Conservation (phyloP, 306 rosid species). For the Gynostemma pentaphyllum region DNA sequence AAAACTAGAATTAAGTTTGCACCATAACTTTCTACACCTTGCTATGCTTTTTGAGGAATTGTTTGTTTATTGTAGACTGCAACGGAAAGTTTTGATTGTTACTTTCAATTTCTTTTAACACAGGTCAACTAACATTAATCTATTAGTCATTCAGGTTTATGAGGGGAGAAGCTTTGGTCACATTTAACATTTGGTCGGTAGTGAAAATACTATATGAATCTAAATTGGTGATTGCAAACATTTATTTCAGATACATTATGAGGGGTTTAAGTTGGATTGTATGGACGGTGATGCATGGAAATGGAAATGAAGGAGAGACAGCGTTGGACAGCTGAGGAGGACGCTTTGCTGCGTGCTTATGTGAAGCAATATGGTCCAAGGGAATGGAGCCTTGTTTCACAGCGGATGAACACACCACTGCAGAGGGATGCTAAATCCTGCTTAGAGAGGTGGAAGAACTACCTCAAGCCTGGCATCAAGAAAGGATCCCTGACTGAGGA, state of each 20-base stretch:
- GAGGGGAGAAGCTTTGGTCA: too few relatives aligned
- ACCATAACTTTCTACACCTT: too few relatives aligned
- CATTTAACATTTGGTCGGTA: too few relatives aligned
- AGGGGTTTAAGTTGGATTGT: slow-evolving; percentile 40
- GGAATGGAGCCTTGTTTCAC: slow-evolving; percentile 30
- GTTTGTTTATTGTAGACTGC: too few relatives aligned
- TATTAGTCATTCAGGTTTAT: too few relatives aligned
- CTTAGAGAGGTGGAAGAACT: slow-evolving; percentile 44
- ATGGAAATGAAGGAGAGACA: slow-evolving; percentile 52
- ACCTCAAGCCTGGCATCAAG: slow-evolving; percentile 34
- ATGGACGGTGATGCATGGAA: slow-evolving; percentile 25
- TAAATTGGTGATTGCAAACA: too few relatives aligned
- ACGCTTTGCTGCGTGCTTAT: slow-evolving; percentile 39
- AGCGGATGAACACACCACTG: slow-evolving; percentile 32
- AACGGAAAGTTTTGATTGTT: too few relatives aligned
- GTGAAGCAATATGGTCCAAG: slow-evolving; percentile 37
- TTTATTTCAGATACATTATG: slow-evolving; percentile 46
- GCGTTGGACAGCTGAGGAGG: slow-evolving; percentile 49
- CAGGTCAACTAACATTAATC: too few relatives aligned
- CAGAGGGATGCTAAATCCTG: slow-evolving; percentile 42
- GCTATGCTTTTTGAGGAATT: too few relatives aligned
- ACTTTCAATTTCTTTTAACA: too few relatives aligned
- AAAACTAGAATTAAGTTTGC: too few relatives aligned
- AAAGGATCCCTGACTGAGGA: slow-evolving; percentile 36
- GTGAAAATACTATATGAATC: too few relatives aligned